These are phyloP conservation scores for Cercospora sojina DNA, from an alignment of 2,329 filamentous ascomycete species.

Conservation along the genomic window DNA sequence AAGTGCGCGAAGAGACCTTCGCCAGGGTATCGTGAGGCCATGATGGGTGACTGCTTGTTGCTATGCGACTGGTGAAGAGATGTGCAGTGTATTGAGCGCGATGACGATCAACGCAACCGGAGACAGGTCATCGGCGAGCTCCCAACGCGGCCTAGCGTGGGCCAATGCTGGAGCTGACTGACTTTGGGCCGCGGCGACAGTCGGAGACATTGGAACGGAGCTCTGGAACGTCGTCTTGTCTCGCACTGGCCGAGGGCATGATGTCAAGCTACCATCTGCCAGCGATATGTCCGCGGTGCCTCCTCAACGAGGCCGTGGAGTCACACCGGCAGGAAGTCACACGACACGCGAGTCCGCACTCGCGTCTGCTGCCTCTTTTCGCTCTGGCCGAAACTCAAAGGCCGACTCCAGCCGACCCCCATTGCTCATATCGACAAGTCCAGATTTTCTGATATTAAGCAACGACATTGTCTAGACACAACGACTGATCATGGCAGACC, in stretches of 20 bases:
- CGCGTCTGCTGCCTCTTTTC: background rate
- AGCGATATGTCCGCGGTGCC: background rate
- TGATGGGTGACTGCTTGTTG: background rate
- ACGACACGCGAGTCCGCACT: background rate
- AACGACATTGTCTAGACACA: background rate
- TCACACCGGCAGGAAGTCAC: background rate
- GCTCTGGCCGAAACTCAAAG: conserved; percentile 2
- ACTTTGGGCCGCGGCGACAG: background rate
- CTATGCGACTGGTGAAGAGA: background rate
- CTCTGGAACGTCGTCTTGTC: background rate
- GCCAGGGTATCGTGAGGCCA: conserved; percentile 23
- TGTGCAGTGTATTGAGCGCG: background rate
- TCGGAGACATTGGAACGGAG: background rate
- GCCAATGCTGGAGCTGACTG: background rate
- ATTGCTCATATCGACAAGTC: background rate
- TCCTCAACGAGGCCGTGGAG: background rate
- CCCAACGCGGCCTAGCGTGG: background rate
- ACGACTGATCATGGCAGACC: conserved; percentile 6
- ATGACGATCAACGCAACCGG: background rate
- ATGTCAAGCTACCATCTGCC: background rate
- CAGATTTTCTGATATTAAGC: background rate
- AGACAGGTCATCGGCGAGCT: background rate
- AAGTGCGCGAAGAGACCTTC: conserved; percentile 30
- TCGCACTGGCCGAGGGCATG: background rate
- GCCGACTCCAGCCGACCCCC: background rate